Base-by-base conservation (phyloP, 371 early-diverging fungal species). In the Mucor mucedo region DNA sequence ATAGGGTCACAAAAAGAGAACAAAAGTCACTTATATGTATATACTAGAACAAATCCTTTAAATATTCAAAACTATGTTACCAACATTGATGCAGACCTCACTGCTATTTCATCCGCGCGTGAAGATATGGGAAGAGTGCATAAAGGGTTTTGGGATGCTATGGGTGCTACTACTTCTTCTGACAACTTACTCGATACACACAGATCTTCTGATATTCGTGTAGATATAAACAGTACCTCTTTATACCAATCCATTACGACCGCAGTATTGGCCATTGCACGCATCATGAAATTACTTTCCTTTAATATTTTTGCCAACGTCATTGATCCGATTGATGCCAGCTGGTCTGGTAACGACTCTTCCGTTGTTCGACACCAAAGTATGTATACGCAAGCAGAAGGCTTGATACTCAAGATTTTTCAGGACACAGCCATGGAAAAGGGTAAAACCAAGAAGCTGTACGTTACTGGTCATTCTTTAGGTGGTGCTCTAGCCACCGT, bases 11-110 rank as follows among this genome's bases (percentile, higher is more conserved):
- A 9, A 7, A 44, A 7, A 44, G 5, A 14, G 5, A 14, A 21
- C 21, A 21, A 21, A 21, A 21, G 21, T 21, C 21, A 21, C 27
- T 21, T 16, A 42, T 42, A 47, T 56, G 2, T 16, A 21, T 2
- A 49, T 11, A 29, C 38, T 44, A 73, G 83, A n/a, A 85, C 85
- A 7, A 83, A 85, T 58, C 85, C 85, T n/a, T 64, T 85, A 33
- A 85, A 85, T 57, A 79, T 85, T 35, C 85, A 85, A 65, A 80
- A 85, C 48, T 83, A 78, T 57, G 77, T 83, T 40, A 85, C 85
- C 11, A 83, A 85, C 52, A 60, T 85, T 10, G 77, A 77, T 32
- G 73, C 75, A 2, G 73, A 77, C 5, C 65, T 79, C 47, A 77
- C 76, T 3, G 39, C 67, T 4, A 60, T 78, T 5, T 63, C 66